Evolutionary conservation across 2,329 filamentous ascomycete genomes (phyloP), one percentile per base, ranked within the genome.

Genomic region (Penicillium sp.): DNA sequence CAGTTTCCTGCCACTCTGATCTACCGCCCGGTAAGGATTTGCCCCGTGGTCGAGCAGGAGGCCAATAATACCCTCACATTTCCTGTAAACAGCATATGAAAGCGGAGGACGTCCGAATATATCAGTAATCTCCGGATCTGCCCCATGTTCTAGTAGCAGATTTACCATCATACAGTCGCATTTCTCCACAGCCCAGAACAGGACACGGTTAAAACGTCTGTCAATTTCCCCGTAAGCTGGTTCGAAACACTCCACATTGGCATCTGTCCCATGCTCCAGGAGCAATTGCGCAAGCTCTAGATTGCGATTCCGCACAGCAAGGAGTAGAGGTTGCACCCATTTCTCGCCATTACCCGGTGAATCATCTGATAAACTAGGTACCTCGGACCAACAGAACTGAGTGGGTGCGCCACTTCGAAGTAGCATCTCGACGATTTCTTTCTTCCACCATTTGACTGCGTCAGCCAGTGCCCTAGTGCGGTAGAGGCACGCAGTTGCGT

Each of bases 161-260:
- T 34, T 31, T 7, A 45, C 43, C 4, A 32, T 22, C 26, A 11
- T 13, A 14, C 10, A n/a, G 3, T 32, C 4, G 4, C 4, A 22
- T 9, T 16, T 7, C 1, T 32, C 18, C 43, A 45, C 29, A 14
- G 29, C 29, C 18, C 4, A 20, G 7, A 32, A 20, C 26, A 22
- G 18, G 18, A 8, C 7, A 2, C 13, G 26, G 4, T 20, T 11
- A 31, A 20, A 45, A 8, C 0, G 2, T 20, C 6, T 31, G 22
- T 13, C 10, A 44, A 2, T 4, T 31, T 2, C 16, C 1, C 9
- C 3, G 20, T 3, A 1, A 9, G n/a, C 0, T 18, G 11, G 3
- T 5, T 31, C 10, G 10, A 10, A 4, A n/a, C 8, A 29, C 10
- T 4, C 9, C 9, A 32, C 42, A 45, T 45, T 20, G 1, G 8